Evolutionary conservation across 768 basidiomycete species (phyloP).

Genomic region (Phaeolepiota aurea): DNA sequence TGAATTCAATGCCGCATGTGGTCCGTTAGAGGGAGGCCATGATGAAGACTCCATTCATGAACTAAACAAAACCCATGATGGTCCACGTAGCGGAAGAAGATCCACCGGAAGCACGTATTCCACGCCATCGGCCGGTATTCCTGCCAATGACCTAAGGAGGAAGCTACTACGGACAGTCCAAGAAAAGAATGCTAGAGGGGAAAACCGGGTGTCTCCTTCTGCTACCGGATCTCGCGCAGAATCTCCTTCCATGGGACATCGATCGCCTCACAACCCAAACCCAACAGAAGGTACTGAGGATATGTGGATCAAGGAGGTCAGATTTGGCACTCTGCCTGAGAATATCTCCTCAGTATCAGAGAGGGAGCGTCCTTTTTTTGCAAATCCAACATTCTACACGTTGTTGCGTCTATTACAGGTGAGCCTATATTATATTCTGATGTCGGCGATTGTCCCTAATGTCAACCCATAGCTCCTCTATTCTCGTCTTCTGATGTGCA

Average conservation of each 20-base stretch:
- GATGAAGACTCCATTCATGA: conserved; percentile 30
- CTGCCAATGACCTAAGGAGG: conserved; percentile 66
- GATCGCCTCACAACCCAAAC: conserved; percentile 17
- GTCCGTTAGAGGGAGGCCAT: conserved; percentile 41
- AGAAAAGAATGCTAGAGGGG: conserved; percentile 36
- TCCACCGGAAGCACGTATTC: conserved; percentile 33
- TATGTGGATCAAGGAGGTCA: conserved; percentile 54
- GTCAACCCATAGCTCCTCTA: conserved; percentile 62
- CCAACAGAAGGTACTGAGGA: conserved; percentile 30
- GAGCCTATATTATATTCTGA: conserved; percentile 13
- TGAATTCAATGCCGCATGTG: conserved; percentile 59
- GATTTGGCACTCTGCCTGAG: conserved; percentile 16
- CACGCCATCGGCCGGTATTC: conserved; percentile 34
- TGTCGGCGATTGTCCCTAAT: conserved; percentile 4
- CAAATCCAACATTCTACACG: conserved; percentile 90
- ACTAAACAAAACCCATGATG: conserved; percentile 19
- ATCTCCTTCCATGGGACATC: conserved; percentile 27
- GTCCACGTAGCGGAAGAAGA: conserved; percentile 35
- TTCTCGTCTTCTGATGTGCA: conserved; percentile 79
- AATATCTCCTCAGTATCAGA: conserved; percentile 16
- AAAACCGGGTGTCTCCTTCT: conserved; percentile 18
- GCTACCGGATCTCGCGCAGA: conserved; percentile 32
- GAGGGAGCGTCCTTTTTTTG: conserved; percentile 63
- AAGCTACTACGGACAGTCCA: conserved; percentile 72
- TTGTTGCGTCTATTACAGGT: conserved; percentile 85